Evolutionary conservation across 768 basidiomycete genomes (phyloP).

Genomic region (Kwoniella bestiolae): DNA sequence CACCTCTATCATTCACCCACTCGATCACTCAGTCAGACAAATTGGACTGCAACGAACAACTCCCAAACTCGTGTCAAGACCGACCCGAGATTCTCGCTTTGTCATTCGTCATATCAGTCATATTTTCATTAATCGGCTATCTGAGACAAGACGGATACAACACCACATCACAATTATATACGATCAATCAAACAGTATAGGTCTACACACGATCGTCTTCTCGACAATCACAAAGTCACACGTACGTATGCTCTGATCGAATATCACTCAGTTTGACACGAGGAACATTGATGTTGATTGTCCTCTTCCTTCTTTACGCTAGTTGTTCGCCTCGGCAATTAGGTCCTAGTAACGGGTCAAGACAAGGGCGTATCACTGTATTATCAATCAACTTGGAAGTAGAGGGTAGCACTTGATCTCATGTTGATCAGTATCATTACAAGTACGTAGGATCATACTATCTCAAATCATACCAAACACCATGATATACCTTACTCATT

Average conservation of each 20-base stretch:
- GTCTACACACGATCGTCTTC: background rate
- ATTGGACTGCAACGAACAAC: background rate
- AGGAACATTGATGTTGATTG: background rate
- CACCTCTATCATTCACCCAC: background rate
- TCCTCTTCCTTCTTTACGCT: too few species aligned
- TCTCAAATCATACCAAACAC: background rate
- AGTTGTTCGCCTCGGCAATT: background rate
- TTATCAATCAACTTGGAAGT: background rate
- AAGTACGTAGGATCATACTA: too few species aligned
- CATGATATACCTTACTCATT: background rate
- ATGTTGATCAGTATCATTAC: conserved; percentile 12
- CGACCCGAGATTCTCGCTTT: background rate
- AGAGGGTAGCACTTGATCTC: background rate
- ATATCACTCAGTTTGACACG: background rate
- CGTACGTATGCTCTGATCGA: too few species aligned
- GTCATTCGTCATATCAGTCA: conserved; percentile 2
- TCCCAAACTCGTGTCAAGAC: background rate
- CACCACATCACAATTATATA: background rate
- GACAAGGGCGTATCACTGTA: background rate
- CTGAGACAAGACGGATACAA: conserved; percentile 1
- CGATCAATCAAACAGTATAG: background rate
- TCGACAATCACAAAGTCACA: background rate
- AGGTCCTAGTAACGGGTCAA: background rate
- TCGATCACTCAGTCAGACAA: background rate
- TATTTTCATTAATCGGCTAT: conserved; percentile 3